Evolutionary conservation across 345 rosid species (phyloP), one percentile per base, ranked within the genome.

Genomic region (Pseudoturritis turrita): DNA sequence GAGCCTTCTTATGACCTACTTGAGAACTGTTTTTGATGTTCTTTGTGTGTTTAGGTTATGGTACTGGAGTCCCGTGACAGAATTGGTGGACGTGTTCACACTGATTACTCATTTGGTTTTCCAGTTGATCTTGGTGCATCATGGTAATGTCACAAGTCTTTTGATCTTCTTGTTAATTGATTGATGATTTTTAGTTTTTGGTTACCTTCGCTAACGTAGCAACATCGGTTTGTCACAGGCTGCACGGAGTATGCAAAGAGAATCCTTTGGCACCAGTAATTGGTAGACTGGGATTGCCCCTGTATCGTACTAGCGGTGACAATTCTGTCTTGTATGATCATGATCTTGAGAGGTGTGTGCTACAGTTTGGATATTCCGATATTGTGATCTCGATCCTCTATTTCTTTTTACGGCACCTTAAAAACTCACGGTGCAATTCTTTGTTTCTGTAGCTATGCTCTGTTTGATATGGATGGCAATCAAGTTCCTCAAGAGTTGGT

Each of bases 61-160:
- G 79, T 94, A 70, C 54, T 93, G 74, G 98, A 93, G 79, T 93
- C 98, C 10, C 85, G 96, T 56, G 92, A 89, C 37, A 85, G 97
- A 65, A 76, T 91, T 58, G 98, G 95, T 40, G 96, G 98, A 72
- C 84, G 96, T 19, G 89, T 89, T 71, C 83, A 87, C 68, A 91
- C 97, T 17, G 85, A 91, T 72, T 87, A 77, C 83, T 84, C 98
- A 1, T 89, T 91, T 52, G 97, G 98, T 55, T 95, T 91, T 78
- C 98, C 98, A 6, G 83, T 95, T 67, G 98, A 95, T 80, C 86
- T 95, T 62, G 99, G 99, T 76, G 99, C 99, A 65, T 91, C 98
- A 61, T 93, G 98, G 98, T 89, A 80, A 74, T 49, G 14, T 54
- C 54, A 41, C n/a, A 3, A 36, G 9, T 44, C 44, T 61, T 31